Evolutionary conservation across 2,329 filamentous ascomycete genomes (phyloP).

Genomic region (Bipolaris sorokiniana): DNA sequence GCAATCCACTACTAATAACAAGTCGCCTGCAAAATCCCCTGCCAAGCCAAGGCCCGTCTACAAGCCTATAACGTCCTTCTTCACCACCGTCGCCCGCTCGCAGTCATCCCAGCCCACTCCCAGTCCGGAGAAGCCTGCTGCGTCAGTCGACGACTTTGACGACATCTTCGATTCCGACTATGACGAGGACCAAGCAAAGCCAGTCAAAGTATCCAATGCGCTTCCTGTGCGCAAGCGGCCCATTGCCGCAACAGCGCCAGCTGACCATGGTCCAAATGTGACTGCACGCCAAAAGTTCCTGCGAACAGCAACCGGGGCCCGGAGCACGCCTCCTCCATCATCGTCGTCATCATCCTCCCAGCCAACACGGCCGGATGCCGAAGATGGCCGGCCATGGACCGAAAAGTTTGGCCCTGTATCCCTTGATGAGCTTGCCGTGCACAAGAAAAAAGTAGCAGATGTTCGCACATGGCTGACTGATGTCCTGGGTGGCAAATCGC

Average conservation of each 20-base stretch:
- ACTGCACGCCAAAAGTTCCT: constrained; percentile 54
- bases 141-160: constrained; percentile 41
- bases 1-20: constrained; percentile 24
- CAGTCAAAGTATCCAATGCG: constrained; percentile 25
- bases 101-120: constrained; percentile 49
- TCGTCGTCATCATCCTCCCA: constrained; percentile 36
- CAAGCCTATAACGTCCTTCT: constrained; percentile 58
- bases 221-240: constrained; percentile 42
- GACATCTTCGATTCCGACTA: constrained; percentile 49
- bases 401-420: constrained; percentile 79
- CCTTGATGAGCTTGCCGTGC: constrained; percentile 85
- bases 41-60: constrained; percentile 47
- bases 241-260: constrained; percentile 21
- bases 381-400: constrained; percentile 79
- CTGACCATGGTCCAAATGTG: constrained; percentile 25
- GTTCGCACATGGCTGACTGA: constrained; percentile 82
- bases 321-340: constrained; percentile 31
- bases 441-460: constrained; percentile 91
- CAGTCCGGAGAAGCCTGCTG: constrained; percentile 48
- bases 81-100: constrained; percentile 53
- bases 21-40: constrained; percentile 39
- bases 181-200: constrained; percentile 39
- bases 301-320: constrained; percentile 46
- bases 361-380: constrained; percentile 32
- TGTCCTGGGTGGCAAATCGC: constrained; percentile 66